Conservation (phyloP, 495 filamentous ascomycete genomes). For the Darksidea phi region DNA sequence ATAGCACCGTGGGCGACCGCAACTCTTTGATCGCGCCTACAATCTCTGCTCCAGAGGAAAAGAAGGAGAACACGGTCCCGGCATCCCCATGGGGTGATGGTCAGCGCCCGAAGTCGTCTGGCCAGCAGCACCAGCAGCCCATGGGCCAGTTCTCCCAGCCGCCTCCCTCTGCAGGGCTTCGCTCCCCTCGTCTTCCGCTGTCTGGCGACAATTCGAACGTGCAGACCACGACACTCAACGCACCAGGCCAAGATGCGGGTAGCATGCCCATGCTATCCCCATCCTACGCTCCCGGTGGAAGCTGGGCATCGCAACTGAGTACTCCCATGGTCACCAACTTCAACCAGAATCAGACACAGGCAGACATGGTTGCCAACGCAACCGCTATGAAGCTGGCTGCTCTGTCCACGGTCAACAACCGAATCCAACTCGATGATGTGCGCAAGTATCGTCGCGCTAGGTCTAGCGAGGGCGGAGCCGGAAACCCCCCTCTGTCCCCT, state of each 20-base stretch:
- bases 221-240: constrained; percentile 78
- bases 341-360: constrained; percentile 61
- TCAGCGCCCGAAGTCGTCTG: constrained; percentile 84
- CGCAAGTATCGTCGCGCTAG: constrained; percentile 89
- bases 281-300: constrained; percentile 69
- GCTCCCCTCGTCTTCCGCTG: constrained; percentile 71
- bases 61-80: constrained; percentile 51
- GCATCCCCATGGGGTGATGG: constrained; percentile 74
- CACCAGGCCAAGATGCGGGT: constrained; percentile 60
- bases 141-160: constrained; percentile 97
- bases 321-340: constrained; percentile 94
- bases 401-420: constrained; percentile 95
- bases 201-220: constrained; percentile 62
- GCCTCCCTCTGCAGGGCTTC: constrained; percentile 72
- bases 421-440: constrained; percentile 93
- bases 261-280: constrained; percentile 87
- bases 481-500: constrained; percentile 48
- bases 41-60: constrained; percentile 62
- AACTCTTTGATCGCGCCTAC: constrained; percentile 75
- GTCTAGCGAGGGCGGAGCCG: constrained; percentile 71
- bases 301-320: constrained; percentile 98
- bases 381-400: constrained; percentile 99
- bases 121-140: constrained; percentile 69
- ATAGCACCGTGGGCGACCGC: constrained; percentile 83
- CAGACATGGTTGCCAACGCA: constrained; percentile 98